Percentiles rank a stretch among this genome's conserved stretches.
phyloP scores from a whole-genome alignment of 164 flowering plant genomes.

The Liriodendron chinense region DNA sequence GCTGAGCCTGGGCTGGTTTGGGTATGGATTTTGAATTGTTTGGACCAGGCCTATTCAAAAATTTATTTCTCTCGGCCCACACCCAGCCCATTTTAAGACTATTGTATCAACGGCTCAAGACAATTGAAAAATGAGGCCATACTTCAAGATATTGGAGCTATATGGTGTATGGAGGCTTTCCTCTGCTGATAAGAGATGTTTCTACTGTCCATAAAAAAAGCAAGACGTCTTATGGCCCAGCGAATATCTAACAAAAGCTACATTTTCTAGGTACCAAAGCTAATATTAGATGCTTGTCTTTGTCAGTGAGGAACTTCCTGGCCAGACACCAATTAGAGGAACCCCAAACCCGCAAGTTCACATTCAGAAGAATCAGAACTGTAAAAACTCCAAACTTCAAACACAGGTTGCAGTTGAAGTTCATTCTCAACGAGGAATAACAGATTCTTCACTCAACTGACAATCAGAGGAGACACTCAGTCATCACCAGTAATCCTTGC shows the following conservation, averaged over 20 bases:
- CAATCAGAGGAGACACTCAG: background rate
- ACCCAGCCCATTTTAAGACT: background rate
- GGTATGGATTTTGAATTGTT: background rate
- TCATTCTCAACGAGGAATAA: background rate
- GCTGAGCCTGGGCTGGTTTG: background rate
- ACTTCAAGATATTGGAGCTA: background rate
- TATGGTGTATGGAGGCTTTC: background rate
- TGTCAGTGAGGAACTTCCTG: background rate
- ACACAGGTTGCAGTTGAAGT: background rate
- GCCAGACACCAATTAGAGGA: background rate
- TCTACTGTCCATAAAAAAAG: background rate
- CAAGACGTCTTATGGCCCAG: background rate
- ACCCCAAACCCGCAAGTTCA: background rate
- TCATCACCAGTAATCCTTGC: conserved; percentile 70
- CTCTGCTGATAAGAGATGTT: background rate
- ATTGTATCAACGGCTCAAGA: background rate
- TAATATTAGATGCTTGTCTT: background rate
- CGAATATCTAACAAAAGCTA: background rate
- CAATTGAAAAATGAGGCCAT: background rate
- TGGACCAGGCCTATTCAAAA: background rate
- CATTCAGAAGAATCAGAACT: background rate
- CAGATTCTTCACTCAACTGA: background rate
- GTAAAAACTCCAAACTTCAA: background rate
- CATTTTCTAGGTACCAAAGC: background rate
- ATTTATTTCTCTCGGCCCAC: background rate